phyloP scores from a whole-genome alignment of 2,329 filamentous ascomycete genomes.

The Diaporthe ampelina region DNA sequence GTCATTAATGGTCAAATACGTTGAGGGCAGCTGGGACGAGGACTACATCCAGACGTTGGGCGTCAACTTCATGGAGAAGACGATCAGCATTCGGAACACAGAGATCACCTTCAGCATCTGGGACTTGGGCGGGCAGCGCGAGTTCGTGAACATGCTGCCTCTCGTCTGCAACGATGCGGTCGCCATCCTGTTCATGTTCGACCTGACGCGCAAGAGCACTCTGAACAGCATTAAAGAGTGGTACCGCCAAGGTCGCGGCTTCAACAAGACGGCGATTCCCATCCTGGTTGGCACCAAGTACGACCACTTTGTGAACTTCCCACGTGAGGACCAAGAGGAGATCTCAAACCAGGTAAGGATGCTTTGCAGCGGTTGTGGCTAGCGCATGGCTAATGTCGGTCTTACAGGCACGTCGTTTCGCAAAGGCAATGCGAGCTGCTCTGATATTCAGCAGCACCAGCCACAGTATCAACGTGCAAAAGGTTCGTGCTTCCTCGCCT shows the following conservation, averaged over 20 bases:
- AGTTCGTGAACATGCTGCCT: conserved; percentile 99
- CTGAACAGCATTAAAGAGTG: conserved; percentile 99
- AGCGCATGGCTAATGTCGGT: conserved; percentile 42
- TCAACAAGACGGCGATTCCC: conserved; percentile 99
- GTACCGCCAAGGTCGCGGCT: conserved; percentile 97
- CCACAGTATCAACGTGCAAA: conserved; percentile 99
- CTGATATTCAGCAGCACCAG: conserved; percentile 99
- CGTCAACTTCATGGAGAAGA: conserved; percentile 99
- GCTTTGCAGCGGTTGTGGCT: conserved; percentile 38
- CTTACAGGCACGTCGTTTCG: conserved; percentile 89
- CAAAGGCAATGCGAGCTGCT: conserved; percentile 97
- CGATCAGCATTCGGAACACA: conserved; percentile 98
- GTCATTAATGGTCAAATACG: conserved; percentile 99
- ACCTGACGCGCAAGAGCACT: conserved; percentile 96
- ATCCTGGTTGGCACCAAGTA: conserved; percentile 98
- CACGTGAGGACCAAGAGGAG: conserved; percentile 96
- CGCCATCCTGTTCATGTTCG: conserved; percentile 99
- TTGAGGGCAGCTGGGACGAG: conserved; percentile 99
- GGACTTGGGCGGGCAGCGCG: conserved; percentile 97
- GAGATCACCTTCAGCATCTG: conserved; percentile 99
- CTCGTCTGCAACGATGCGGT: conserved; percentile 99
- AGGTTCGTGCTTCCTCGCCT: conserved; percentile 66
- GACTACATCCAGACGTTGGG: conserved; percentile 99
- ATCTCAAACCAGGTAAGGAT: conserved; percentile 89
- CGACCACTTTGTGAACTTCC: conserved; percentile 99